Evolutionary conservation across 2,329 filamentous ascomycete genomes (phyloP), one percentile per base, ranked within the genome.

Genomic region (Harringtonia lauricola): DNA sequence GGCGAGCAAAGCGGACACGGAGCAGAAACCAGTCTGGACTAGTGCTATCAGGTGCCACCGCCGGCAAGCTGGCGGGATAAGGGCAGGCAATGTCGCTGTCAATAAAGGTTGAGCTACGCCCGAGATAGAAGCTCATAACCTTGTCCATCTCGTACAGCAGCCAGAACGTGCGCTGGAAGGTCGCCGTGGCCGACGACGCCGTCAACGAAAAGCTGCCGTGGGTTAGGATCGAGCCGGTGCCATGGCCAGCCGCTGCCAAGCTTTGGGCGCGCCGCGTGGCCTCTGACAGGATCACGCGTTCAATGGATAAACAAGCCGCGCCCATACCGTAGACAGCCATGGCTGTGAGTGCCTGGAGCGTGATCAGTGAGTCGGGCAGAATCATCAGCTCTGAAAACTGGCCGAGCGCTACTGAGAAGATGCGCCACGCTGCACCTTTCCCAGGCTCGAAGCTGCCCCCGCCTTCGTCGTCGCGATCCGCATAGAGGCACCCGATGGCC

Each of bases 381-480:
- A 49, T 51, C 15, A 59, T 42, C 1, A 61, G 51, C 5, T 65
- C 63, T 1, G 61, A 53, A 14, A 66, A 57, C 8, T 60, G 38
- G 6, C 56, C 54, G 6, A 67, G 54, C 4, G 64, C 56, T 2
- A 59, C 52, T 18, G 61, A 56, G 37, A 65, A 66, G 4, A 65
- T 51, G 9, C 56, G 57, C 65, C 65, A 68, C 0, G 62, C 54
- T 30, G 54, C 55, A 6, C 64, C 63, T 21, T 57, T 59, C 2
- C 60, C 60, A 0, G 63, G 61, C 40, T 65, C 59, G 39, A 65
- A 68, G 10, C 56, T 58, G 37, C 21, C 62, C 6, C 59, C n/a
- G n/a, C n/a, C n/a, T n/a, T n/a, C 50, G 24, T 22, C 30, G 2
- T 29, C 31, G 21, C 31, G 17, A 17, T 33, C 36, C 3, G 21